Conservation (phyloP, 2,329 filamentous ascomycete species). For the Fusarium clavum region DNA sequence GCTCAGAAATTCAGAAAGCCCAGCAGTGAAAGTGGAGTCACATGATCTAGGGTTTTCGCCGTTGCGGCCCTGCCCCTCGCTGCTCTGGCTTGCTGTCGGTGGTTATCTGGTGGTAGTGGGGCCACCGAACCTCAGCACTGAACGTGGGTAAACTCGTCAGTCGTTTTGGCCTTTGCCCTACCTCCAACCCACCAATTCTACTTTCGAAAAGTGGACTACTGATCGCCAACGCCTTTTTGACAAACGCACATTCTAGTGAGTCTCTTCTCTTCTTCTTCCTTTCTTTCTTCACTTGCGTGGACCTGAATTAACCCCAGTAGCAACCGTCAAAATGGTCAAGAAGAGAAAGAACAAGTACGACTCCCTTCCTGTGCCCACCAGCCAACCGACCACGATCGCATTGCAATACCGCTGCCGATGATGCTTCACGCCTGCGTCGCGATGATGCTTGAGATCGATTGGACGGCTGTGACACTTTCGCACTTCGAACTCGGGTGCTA, state of each 20-base stretch:
- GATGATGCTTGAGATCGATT: conserved; percentile 27
- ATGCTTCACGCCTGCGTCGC: conserved; percentile 19
- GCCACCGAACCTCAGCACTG: background rate
- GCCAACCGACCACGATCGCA: conserved; percentile 32
- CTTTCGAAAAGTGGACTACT: conserved; percentile 35
- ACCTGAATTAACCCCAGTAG: conserved; percentile 53
- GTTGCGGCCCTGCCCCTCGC: conserved; percentile 26
- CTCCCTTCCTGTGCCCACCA: conserved; percentile 18
- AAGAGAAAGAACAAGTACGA: conserved; percentile 77
- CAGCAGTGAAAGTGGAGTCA: conserved; percentile 39
- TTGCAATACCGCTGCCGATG: conserved; percentile 29
- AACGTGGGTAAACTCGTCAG: background rate
- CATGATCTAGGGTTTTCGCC: conserved; percentile 49
- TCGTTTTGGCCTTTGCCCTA: conserved; percentile 37
- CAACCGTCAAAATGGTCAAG: conserved; percentile 76
- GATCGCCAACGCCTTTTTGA: conserved; percentile 46
- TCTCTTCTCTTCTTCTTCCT: conserved; percentile 37
- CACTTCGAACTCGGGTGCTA: conserved; percentile 25
- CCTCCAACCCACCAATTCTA: conserved; percentile 18
- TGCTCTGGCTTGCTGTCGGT: background rate
- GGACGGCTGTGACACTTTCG: background rate
- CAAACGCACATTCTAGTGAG: conserved; percentile 50
- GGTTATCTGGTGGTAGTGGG: conserved; percentile 3
- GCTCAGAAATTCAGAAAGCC: conserved; percentile 44
- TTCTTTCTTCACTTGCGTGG: conserved; percentile 45